A percentile compares a stretch with the other conserved stretches of the same genome.
phyloP scores from a whole-genome alignment of 352 stramenopile species.

The Globisporangium nodosum region DNA sequence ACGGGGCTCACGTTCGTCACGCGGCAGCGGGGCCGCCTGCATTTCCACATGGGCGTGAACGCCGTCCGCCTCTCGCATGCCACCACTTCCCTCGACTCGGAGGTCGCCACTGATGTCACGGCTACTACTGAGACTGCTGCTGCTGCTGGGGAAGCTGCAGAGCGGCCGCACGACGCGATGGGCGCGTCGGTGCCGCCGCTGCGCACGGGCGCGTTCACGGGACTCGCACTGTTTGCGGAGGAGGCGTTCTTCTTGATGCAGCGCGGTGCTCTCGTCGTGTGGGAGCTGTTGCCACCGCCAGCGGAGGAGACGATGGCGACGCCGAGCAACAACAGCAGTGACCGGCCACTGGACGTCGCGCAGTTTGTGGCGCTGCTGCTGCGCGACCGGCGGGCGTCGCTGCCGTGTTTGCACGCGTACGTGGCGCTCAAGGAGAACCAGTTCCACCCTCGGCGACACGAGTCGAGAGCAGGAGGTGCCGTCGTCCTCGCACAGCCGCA shows the following conservation, averaged over 20 bases:
- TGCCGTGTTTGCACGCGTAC: conserved; percentile 49
- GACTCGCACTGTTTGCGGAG: conserved; percentile 60
- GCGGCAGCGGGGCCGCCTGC: conserved; percentile 56
- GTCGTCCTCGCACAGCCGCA: conserved; percentile 5
- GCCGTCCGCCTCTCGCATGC: conserved; percentile 3
- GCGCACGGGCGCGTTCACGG: conserved; percentile 42
- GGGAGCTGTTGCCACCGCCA: conserved; percentile 15
- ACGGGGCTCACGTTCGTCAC: conserved; percentile 66
- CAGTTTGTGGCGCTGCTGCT: conserved; percentile 26
- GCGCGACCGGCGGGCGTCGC: conserved; percentile 21
- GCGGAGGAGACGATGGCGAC: neutral
- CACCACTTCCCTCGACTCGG: neutral
- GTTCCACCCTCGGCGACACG: conserved; percentile 51
- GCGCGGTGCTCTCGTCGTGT: conserved; percentile 40
- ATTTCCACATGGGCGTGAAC: conserved; percentile 71
- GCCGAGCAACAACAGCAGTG: neutral
- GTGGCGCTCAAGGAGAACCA: conserved; percentile 57
- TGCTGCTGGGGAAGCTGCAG: neutral
- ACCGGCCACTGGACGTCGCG: conserved; percentile 14
- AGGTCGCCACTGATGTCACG: neutral
- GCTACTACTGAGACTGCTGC: conserved; percentile 2
- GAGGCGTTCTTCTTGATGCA: conserved; percentile 66
- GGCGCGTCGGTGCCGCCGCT: conserved; percentile 5
- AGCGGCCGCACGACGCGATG: neutral
- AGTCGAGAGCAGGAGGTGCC: neutral